A percentile compares a stretch with the other conserved stretches of the same genome.
Conservation (phyloP, 2,329 filamentous ascomycete genomes). For the Kalmusia sp. region DNA sequence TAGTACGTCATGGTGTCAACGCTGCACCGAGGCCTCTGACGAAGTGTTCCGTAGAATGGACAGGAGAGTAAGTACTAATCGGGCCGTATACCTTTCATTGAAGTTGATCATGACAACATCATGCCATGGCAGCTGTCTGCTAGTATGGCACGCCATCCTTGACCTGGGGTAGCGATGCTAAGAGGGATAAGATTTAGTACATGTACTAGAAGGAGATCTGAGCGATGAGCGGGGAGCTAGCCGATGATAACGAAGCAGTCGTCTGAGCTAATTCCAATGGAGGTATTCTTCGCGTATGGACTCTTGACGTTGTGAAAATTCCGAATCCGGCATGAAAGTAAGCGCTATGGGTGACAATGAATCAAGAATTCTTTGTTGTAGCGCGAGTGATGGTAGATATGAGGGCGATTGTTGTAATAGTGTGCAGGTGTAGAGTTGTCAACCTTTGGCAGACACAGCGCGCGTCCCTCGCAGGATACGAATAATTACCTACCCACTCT, state of each 20-base stretch:
- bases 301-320: neutral
- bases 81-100: neutral
- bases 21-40: neutral
- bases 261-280: neutral
- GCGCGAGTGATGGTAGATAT: no score
- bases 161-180: neutral
- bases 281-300: neutral
- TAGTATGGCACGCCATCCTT: neutral
- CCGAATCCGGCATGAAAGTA: neutral
- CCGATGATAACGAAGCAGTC: neutral
- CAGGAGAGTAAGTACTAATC: neutral
- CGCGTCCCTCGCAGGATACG: no score
- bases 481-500: neutral
- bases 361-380: no score
- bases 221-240: neutral
- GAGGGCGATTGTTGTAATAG: no score
- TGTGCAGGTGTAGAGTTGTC: no score
- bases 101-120: slow-evolving; percentile 6
- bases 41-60: neutral
- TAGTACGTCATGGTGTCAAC: slow-evolving; percentile 4
- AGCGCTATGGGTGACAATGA: no score
- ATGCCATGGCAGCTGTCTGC: neutral
- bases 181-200: neutral
- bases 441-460: no score
- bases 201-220: neutral